Evolutionary conservation across 1,139 yeast genomes (phyloP), one percentile per base, ranked within the genome.

Genomic region (Saccharomycopsis hybrid): DNA sequence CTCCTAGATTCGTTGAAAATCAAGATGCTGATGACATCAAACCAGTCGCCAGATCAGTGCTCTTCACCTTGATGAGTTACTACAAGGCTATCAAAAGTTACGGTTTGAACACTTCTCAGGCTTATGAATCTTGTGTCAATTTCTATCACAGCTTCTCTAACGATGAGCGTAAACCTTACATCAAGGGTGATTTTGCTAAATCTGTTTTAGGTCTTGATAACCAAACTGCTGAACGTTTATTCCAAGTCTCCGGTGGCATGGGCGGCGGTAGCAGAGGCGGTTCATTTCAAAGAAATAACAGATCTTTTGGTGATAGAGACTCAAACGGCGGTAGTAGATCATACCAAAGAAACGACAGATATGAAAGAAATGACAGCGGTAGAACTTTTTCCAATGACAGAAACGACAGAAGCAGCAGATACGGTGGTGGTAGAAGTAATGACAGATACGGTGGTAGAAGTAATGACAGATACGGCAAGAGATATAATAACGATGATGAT

Each of bases 61-160:
- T 24, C 38, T 43, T 43, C 11, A 13, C 29, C n/a, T 58, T 65
- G 49, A 59, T 72, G 43, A 68, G 69, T 37, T 70, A 68, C 55
- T 64, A 68, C 45, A 62, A 61, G 39, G 69, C 67, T 55, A 62
- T 68, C 18, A 55, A 62, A 28, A 53, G 58, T 4, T 70, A 68
- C 57, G 62, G 65, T 48, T 56, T 72, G 40, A 54, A 57, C 53
- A 43, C 55, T 44, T 52, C 24, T 36, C 7, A 9, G 13, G 9
- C 24, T 36, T 11, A 11, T n/a, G 18, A 36, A 36, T 7, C 39
- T 11, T 8, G 24, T 13, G 24, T 36, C 13, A n/a, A 11, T 36
- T 13, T 36, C 24, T 36, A 11, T 24, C n/a, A 36, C 18, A n/a
- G 24, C 5, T 7, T n/a, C 7, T 18, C 18, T 18, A 18, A 18